phyloP scores from a whole-genome alignment of 2,329 filamentous ascomycete species.

The Gnomoniopsis sp. region DNA sequence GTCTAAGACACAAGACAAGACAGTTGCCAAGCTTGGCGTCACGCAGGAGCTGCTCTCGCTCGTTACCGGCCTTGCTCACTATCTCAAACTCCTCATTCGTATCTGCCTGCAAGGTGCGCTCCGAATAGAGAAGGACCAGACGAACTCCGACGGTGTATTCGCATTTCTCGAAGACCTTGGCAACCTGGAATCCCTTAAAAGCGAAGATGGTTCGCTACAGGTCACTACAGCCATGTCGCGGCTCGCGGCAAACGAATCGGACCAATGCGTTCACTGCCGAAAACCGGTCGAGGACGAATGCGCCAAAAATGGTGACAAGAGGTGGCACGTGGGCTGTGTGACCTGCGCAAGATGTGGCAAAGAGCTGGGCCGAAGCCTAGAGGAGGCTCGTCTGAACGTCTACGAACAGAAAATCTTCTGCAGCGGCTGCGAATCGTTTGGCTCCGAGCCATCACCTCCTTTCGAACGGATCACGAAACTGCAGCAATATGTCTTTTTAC shows the following conservation, averaged over 20 bases:
- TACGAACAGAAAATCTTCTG: conserved; percentile 70
- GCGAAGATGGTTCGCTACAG: conserved; percentile 60
- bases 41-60: conserved; percentile 97
- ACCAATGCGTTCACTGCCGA: conserved; percentile 78
- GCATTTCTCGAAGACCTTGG: conserved; percentile 80
- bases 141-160: conserved; percentile 70
- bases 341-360: conserved; percentile 64
- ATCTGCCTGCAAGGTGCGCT: conserved; percentile 94
- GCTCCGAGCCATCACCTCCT: conserved; percentile 46
- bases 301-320: conserved; percentile 66
- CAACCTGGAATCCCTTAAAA: conserved; percentile 74
- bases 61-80: conserved; percentile 93
- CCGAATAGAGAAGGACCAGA: conserved; percentile 82
- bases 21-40: conserved; percentile 86
- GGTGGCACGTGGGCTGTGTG: conserved; percentile 83
- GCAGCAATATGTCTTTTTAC: conserved; percentile 89
- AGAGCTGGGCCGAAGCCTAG: conserved; percentile 65
- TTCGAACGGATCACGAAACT: conserved; percentile 80
- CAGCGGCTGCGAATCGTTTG: conserved; percentile 58
- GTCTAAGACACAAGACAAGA: conserved; percentile 89
- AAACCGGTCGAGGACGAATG: conserved; percentile 95
- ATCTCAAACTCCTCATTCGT: conserved; percentile 93
- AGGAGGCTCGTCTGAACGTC: conserved; percentile 69
- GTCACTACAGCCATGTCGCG: conserved; percentile 61
- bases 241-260: conserved; percentile 72